A percentile compares a stretch with the other conserved stretches of the same genome.
Evolutionary conservation across 495 filamentous ascomycete species (phyloP).

Genomic region (Clohesyomyces aquaticus): DNA sequence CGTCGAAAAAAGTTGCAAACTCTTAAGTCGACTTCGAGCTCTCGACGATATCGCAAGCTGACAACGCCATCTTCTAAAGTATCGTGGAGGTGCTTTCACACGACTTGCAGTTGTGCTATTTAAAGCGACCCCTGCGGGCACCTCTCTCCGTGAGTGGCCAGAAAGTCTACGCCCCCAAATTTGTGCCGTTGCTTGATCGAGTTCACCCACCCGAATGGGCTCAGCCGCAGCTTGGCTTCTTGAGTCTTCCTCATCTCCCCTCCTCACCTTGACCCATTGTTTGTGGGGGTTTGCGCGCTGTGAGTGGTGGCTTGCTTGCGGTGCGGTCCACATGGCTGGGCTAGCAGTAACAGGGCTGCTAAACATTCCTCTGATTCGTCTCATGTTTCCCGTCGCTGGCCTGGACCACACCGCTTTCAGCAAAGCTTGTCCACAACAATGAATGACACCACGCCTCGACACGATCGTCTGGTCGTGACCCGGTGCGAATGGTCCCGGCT

Average conservation of each 20-base stretch:
- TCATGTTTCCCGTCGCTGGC: conserved; percentile 8
- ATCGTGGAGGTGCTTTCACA: background rate
- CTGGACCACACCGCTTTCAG: background rate
- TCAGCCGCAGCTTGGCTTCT: conserved; percentile 29
- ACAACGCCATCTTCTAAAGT: too few relatives aligned
- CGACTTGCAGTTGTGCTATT: conserved; percentile 7
- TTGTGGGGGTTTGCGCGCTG: background rate
- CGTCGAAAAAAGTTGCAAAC: too few relatives aligned
- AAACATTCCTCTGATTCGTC: conserved; percentile 19
- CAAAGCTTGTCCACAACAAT: background rate
- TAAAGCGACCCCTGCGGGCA: conserved; percentile 11
- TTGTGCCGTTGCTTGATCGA: background rate
- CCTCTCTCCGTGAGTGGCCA: conserved; percentile 3
- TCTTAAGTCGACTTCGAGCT: too few relatives aligned
- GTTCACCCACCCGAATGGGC: conserved; percentile 8
- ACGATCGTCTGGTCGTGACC: background rate
- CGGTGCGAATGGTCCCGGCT: too few relatives aligned
- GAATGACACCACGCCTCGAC: too few relatives aligned
- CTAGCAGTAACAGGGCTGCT: conserved; percentile 21
- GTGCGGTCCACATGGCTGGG: background rate
- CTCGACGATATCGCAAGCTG: too few relatives aligned
- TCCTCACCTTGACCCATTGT: background rate
- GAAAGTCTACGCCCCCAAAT: background rate
- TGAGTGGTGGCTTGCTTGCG: background rate
- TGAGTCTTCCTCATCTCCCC: conserved; percentile 8